Base-by-base conservation (phyloP, 495 filamentous ascomycete species). In the Parathielavia appendiculata region DNA sequence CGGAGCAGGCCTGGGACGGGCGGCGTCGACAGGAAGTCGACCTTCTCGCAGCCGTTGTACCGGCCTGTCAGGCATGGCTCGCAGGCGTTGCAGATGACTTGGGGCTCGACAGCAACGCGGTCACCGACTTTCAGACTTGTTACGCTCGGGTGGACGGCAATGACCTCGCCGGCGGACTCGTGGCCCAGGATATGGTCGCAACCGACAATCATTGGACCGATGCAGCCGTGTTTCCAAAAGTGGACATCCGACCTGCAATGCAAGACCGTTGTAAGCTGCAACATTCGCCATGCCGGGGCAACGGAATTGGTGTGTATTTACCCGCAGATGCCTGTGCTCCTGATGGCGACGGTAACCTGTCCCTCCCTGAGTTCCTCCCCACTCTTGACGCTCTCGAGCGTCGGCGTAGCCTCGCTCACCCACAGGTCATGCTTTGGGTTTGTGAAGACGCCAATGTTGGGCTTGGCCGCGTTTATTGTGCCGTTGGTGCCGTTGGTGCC, bases 361-460 rank as follows among this genome's bases (percentile, higher is more conserved):
- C 92, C 92, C 19, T 81, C 76, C 69, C 86, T 86, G 60, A 97
- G 77, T 17, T 76, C 77, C 53, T 84, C 79, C 36, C 86, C 87
- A 47, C 78, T 83, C 68, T 86, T 80, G 34, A 93, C 82, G 59
- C 85, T 83, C 68, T 95, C 88, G 5, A 89, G 74, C 16, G 82
- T 84, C 1, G 92, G 92, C 54, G 77, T 76, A 1, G 90, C 83
- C 44, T 90, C 86, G 51, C 81, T 87, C 44, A 96, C 84, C 89
- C 92, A 97, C 51, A 97, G 78, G 62, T 96, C 88, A 69, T 97
- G 92, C 30, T 82, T 79, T 32, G 92, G 90, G 73, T 96, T 95
- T 50, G 92, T 97, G 79, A 87, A 97, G 51, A 96, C 91, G 64
- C 89, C 92, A 65, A 97, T 92, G 74, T 96, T 97, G 56, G 89